Base-by-base conservation (phyloP, 73 alveolate genomes). In the Paramecium sonneborni region DNA sequence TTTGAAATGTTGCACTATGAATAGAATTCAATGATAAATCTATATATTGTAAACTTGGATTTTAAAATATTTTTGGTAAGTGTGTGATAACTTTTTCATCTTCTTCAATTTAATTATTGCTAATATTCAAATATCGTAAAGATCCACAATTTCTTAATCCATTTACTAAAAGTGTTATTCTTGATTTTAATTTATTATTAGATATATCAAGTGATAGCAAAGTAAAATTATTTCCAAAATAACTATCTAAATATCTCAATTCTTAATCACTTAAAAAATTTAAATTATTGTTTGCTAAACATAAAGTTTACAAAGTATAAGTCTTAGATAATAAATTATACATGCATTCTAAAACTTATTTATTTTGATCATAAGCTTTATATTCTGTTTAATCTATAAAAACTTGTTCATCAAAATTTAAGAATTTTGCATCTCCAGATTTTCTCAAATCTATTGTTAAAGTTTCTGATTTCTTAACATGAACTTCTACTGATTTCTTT, bases 81-180 rank as follows among this genome's bases (percentile, higher is more conserved):
- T 43, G 15, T 3, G 18, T n/a, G 12, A 79, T 43, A 8, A 43
- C 26, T n/a, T 39, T 26, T 10, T 79, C 35, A 39, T 46, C 55
- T 12, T 79, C 90, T 23, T 79, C 69, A 23, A 79, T 79, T 24
- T 41, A 24, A 79, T 79, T 79, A 39, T 39, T 43, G 15, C 62
- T 24, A 20, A 79, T 11, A 24, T 79, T 46, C 7, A 79, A 62
- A 44, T 43, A 79, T 5, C 41, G 30, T 24, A 79, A 44, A 43
- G 44, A 30, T 20, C 76, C 46, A 79, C 90, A 79, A 44, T 79
- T 79, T 41, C 10, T 24, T 8, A 79, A 23, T 74, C 87, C 87
- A 46, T 79, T 23, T 18, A 79, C 55, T 15, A 79, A 46, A 43
- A 18, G 26, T 10, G 24, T 21, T 1, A 79, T 46, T 46, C 41